Conservation (phyloP, 345 rosid species). For the Eucalyptus marginata region DNA sequence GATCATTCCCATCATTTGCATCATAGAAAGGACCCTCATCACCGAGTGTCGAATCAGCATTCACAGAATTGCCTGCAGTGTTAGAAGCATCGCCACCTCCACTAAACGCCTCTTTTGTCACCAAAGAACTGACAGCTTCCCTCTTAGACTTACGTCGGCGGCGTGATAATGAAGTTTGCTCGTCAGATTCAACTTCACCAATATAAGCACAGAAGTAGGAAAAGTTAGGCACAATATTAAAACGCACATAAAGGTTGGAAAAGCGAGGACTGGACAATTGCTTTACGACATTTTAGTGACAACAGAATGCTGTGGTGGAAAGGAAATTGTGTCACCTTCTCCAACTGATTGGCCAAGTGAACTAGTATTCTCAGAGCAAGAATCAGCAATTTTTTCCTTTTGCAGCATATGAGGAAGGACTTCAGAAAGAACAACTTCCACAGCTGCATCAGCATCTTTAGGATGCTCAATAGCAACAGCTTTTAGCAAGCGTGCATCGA, state of each 20-base stretch:
- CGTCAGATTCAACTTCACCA: background rate
- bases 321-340: slow-evolving; percentile 20
- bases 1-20: background rate
- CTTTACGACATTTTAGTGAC: background rate
- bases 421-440: slow-evolving; percentile 56
- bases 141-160: background rate
- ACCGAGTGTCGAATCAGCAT: background rate
- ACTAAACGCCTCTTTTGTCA: background rate
- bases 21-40: background rate
- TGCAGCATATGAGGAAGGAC: slow-evolving; percentile 46
- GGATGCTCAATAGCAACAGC: slow-evolving; percentile 88
- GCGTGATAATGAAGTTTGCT: background rate
- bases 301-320: background rate
- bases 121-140: background rate
- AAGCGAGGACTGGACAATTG: background rate
- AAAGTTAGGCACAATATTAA: background rate
- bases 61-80: background rate
- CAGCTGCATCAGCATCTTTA: slow-evolving; percentile 64
- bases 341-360: background rate
- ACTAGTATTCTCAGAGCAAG: background rate
- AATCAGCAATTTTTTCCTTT: background rate
- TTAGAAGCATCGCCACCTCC: background rate
- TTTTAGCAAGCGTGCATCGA: slow-evolving; percentile 65
- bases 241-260: background rate
- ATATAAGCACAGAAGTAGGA: background rate